Evolutionary conservation across 129 eudicot species (phyloP), one percentile per base, ranked within the genome.

Genomic region (Calendula officinalis): DNA sequence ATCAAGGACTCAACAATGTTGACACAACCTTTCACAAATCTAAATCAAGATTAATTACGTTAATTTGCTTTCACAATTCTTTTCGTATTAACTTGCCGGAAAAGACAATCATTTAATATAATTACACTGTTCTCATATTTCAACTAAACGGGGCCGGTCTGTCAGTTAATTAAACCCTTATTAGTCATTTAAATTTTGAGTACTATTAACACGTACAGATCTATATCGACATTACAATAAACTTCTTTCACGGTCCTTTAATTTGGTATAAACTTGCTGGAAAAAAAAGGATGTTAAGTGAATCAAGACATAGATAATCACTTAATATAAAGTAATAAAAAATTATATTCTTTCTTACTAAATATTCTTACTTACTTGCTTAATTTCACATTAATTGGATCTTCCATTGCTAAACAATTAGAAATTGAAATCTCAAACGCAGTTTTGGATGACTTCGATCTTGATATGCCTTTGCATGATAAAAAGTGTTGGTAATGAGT

Each of bases 401-500:
- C 65, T 6, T 6, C 66, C 74, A 47, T 40, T 55, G 49, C 41
- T 27, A 60, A 17, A 70, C 60, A 49, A n/a, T n/a, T n/a, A 49
- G 53, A 70, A 37, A 51, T 32, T n/a, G 54, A 67, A 22, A 22
- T 43, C 11, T 40, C 7, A 48, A 13, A 56, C 16, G 14, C 37
- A 39, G 14, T 40, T 62, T 39, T 60, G 44, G 53, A 45, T 64
- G 44, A 6, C 27, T 34, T 22, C n/a, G 56, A 13, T 11, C 41
- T 33, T 55, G 56, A n/a, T 14, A 49, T 33, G 45, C 14, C 42
- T 63, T 64, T 72, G 43, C 64, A 45, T 47, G 67, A 66, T 22
- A 22, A 30, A 57, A 74, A 62, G 56, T 81, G 86, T 73, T 81
- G 79, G 82, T 71, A n/a, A 62, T 63, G 82, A 81, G 82, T 64